Evolutionary conservation across 768 basidiomycete species (phyloP), one percentile per base, ranked within the genome.

Genomic region (Psilocybe azurescens): DNA sequence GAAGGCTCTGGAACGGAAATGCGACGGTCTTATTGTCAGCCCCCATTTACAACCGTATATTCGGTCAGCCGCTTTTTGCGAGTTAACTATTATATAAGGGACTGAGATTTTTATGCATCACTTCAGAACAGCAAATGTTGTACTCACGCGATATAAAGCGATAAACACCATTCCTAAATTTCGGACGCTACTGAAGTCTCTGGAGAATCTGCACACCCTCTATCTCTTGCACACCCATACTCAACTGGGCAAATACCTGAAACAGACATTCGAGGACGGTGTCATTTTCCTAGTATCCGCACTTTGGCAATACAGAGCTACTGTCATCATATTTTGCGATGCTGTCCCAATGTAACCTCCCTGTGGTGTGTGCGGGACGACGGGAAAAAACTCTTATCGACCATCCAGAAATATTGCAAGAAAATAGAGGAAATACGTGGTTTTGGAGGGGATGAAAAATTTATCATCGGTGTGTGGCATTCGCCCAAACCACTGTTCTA

Each of bases 141-240:
- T 70, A 7, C 59, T 77, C 16, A 76, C 72, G 16, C 67, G 76
- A 9, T 73, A 73, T 49, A 65, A 69, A n/a, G 59, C 69, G 8
- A 51, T 48, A 24, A 65, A 58, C 2, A 60, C 72, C 20, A 56
- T 77, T 13, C 69, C 73, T 5, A 62, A 62, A 10, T 72, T 77
- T 39, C 66, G 70, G 13, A 55, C 55, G n/a, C 69, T 71, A 59
- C 58, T 76, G 1, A 38, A 67, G 7, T 50, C 30, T 32, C 67
- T 77, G 24, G 71, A 72, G 5, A 75, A 75, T 46, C 61, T 75
- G 3, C 73, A 73, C 54, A 75, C 73, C 3, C 58, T 75, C 6
- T 73, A 75, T 56, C 65, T 77, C 33, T 53, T 74, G 13, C 73
- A 75, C 56, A 70, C 73, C 16, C 74, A 77, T 59, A 68, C 70